phyloP scores from a whole-genome alignment of 2,329 filamentous ascomycete genomes.

The Scleromitrula shiraiana region DNA sequence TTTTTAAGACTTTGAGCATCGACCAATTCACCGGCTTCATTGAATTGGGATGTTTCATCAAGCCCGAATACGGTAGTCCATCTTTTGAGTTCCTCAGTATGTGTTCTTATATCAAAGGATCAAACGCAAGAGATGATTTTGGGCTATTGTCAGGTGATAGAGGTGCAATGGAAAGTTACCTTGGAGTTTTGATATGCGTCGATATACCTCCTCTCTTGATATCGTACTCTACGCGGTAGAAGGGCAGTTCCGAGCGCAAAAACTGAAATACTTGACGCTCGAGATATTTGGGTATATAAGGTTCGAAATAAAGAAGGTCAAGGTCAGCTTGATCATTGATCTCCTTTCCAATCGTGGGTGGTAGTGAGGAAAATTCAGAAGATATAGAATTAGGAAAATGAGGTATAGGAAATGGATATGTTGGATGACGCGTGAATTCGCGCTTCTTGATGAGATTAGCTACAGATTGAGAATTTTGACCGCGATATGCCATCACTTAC shows the following conservation, averaged over 20 bases:
- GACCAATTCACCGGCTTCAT: constrained; percentile 34
- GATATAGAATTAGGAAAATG: constrained; percentile 35
- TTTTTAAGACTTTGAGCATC: constrained; percentile 36
- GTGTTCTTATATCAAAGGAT: constrained; percentile 10
- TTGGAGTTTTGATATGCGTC: constrained; percentile 50
- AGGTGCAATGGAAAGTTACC: constrained; percentile 27
- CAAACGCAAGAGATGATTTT: too few species aligned
- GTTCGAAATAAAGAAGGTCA: constrained; percentile 68
- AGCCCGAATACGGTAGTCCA: constrained; percentile 52
- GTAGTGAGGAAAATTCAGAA: constrained; percentile 36
- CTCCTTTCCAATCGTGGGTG: constrained; percentile 42
- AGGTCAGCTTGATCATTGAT: constrained; percentile 64
- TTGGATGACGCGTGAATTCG: constrained; percentile 32
- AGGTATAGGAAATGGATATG: constrained; percentile 45
- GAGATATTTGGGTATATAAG: constrained; percentile 54
- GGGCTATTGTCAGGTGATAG: too few species aligned
- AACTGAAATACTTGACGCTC: constrained; percentile 59
- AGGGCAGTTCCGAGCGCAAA: constrained; percentile 61
- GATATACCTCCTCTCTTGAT: constrained; percentile 58
- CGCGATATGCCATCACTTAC: background rate
- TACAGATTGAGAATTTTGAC: background rate
- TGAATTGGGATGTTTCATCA: constrained; percentile 56
- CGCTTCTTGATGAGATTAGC: constrained; percentile 10
- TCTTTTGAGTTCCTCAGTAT: constrained; percentile 41
- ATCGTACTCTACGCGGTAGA: constrained; percentile 67